Evolutionary conservation across 345 rosid species (phyloP).

Genomic region (Eutrema japonicum): DNA sequence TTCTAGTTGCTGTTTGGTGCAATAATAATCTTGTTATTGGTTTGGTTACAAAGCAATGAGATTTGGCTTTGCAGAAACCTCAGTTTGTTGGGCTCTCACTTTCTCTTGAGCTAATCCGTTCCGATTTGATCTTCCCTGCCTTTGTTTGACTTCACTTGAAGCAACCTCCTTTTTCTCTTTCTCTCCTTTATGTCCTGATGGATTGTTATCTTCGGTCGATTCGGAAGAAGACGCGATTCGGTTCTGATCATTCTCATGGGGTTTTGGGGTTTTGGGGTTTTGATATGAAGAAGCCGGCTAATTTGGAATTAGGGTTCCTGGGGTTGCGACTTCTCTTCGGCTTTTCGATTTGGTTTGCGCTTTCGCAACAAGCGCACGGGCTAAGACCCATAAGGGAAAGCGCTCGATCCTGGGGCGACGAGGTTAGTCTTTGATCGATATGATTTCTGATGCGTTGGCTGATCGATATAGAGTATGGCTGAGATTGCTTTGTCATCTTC

Average conservation of each 20-base stretch:
- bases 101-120: slow-evolving; percentile 48
- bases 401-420: slow-evolving; percentile 92
- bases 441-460: background rate
- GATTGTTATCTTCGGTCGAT: slow-evolving; percentile 28
- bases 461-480: too few species aligned
- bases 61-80: background rate
- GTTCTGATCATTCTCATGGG: slow-evolving; percentile 34
- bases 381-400: slow-evolving; percentile 85
- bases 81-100: slow-evolving; percentile 82
- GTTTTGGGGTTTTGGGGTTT: slow-evolving; percentile 33
- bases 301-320: slow-evolving; percentile 53
- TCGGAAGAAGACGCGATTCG: background rate
- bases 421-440: slow-evolving; percentile 49
- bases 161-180: slow-evolving; percentile 50
- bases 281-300: slow-evolving; percentile 48
- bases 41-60: slow-evolving; percentile 1
- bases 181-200: slow-evolving; percentile 39
- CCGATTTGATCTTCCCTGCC: slow-evolving; percentile 37
- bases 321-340: slow-evolving; percentile 46
- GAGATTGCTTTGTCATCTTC: background rate
- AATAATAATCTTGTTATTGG: background rate
- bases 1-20: slow-evolving; percentile 36
- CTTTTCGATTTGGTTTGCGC: slow-evolving; percentile 57
- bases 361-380: slow-evolving; percentile 60
- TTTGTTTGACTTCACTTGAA: slow-evolving; percentile 73